Evolutionary conservation across 768 basidiomycete species (phyloP).

Genomic region (Rhizopogon salebrosus): DNA sequence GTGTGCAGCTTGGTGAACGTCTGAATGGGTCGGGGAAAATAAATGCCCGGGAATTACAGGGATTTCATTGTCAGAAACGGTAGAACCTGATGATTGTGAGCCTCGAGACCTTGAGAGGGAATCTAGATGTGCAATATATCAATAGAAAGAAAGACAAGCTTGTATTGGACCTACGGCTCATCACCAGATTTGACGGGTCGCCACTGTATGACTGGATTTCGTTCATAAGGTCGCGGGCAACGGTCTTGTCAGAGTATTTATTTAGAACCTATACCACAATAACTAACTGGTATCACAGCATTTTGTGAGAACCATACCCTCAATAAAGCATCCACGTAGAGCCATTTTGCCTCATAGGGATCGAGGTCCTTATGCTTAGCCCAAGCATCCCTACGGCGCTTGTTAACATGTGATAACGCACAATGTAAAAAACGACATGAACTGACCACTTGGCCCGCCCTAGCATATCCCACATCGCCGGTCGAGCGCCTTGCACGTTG

Average conservation of each 20-base stretch:
- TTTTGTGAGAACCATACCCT: conserved; percentile 45
- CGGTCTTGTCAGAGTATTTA: conserved; percentile 80
- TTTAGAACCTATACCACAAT: conserved; percentile 54
- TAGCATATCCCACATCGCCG: conserved; percentile 87
- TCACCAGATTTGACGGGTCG: conserved; percentile 56
- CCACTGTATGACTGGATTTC: conserved; percentile 77
- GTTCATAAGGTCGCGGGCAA: conserved; percentile 66
- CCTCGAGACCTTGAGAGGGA: conserved; percentile 43
- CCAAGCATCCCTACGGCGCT: conserved; percentile 79
- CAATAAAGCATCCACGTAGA: conserved; percentile 84
- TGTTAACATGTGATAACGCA: conserved; percentile 17
- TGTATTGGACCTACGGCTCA: conserved; percentile 50
- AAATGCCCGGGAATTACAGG: conserved; percentile 12
- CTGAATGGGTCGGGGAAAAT: conserved; percentile 10
- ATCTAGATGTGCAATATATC: conserved; percentile 12
- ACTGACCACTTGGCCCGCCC: conserved; percentile 88
- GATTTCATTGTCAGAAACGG: conserved; percentile 38
- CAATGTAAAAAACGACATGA: conserved; percentile 1
- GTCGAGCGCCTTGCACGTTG: conserved; percentile 73
- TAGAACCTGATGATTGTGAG: conserved; percentile 65
- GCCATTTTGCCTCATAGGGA: conserved; percentile 75
- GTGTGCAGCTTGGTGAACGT: conserved; percentile 10
- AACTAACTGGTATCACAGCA: background rate
- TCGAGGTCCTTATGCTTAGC: conserved; percentile 85
- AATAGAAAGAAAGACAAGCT: background rate